Base-by-base conservation (phyloP, 164 flowering plant species). In the Tetracentron sinense region DNA sequence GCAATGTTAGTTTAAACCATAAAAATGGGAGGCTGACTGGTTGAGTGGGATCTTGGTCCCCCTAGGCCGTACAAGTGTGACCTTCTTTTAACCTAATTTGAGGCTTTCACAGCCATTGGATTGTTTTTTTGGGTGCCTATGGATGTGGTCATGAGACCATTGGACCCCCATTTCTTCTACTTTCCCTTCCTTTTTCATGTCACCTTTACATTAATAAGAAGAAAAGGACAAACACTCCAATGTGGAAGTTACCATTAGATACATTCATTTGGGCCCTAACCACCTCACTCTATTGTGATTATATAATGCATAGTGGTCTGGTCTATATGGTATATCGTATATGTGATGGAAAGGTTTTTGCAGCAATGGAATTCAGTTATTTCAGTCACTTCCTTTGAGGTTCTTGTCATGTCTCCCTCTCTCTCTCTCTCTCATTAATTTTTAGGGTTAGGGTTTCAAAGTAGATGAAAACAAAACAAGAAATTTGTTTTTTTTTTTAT, bases 1-100 rank as follows among this genome's bases (percentile, higher is more conserved):
- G 11, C 22, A 56, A 30, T n/a, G 7, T 50, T 52, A 21, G n/a
- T 54, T 53, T 60, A 61, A 54, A 38, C 29, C 49, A 49, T 23
- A 20, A 14, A 47, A 23, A 49, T n/a, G 61, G 38, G 26, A 25
- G 62, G 56, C 12, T 65, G 48, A 75, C n/a, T n/a, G n/a, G n/a
- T n/a, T n/a, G n/a, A 10, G 77, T 78, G 83, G 79, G 74, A 74
- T 70, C 52, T 72, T 74, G 80, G 82, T 74, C 82, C 86, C 78
- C 74, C 26, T 21, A 25, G 35, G 42, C 30, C 19, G 6, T 57
- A 50, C 60, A 42, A 61, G 26, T 61, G 29, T 47, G 62, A 44
- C 65, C 44, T 35, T 44, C 61, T 57, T 75, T 72, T 67, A 66
- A 59, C 75, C 67, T 49, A 15, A 0, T 25, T 53, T 56, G 33